Base-by-base conservation (phyloP, 106 monocot genomes). In the Alisma plantagoaquatica region DNA sequence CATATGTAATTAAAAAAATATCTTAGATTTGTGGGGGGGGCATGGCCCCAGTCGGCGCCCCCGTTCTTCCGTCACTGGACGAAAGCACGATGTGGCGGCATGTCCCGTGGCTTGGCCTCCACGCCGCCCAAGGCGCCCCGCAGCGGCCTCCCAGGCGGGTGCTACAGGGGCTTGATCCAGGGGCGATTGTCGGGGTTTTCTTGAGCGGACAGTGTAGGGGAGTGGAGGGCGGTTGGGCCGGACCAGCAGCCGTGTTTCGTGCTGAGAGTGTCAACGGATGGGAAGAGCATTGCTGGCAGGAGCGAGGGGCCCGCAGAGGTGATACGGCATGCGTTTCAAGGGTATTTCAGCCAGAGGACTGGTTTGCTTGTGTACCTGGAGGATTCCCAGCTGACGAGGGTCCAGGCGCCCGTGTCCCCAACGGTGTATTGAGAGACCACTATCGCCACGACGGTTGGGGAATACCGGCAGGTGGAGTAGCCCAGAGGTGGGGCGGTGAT, bases 171-270 rank as follows among this genome's bases (percentile, higher is more conserved):
- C 38, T 92, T 43, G 86, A 92, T 17, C 86, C 91, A 16, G 53
- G 66, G 29, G 71, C 76, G 20, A 74, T 92, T 2, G 80, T 70
- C 10, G 71, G 70, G 11, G 65, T 78, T 1, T 92, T 92, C 74
- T 70, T 78, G 41, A 57, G 75, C 0, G 82, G 82, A 1, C 53
- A 74, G 68, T 41, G 33, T 66, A 3, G 82, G 81, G 15, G 86
- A 86, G 54, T 76, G 74, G 55, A 41, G 60, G 12, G 69, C 79
- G 12, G 76, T 61, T 2, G 78, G 68, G 1, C 73, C 65, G 8
- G 76, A 86, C 28, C 79, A 90, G 2, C n/a, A n/a, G n/a, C n/a
- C n/a, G n/a, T 92, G 92, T 42, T 92, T 92, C 27, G 71, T 74
- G 1, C 55, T 86, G 46, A 73, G 73, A 31, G 42, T 82, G 3